Evolutionary conservation across 83 land plant genomes (phyloP).

Genomic region (Picea engelmannii): DNA sequence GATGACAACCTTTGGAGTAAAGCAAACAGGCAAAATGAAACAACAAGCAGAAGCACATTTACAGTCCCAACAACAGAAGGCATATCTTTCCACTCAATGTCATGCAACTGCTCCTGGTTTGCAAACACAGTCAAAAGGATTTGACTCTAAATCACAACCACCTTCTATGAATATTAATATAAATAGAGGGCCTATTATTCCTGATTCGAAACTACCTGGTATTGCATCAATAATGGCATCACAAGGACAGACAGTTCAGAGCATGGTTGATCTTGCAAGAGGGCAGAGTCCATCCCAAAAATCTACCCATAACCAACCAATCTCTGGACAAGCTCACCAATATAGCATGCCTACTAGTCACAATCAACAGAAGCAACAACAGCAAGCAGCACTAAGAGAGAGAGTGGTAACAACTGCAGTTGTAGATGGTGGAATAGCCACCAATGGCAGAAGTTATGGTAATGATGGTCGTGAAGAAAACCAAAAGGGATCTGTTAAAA

Average conservation of each 20-base stretch:
- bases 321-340: constrained; percentile 2
- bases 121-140: not conserved
- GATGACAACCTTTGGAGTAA: not conserved
- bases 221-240: constrained; percentile 2
- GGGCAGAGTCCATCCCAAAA: not conserved
- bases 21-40: not conserved
- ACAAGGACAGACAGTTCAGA: not conserved
- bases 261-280: not conserved
- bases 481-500: not conserved
- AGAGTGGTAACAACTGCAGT: no score
- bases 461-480: not conserved
- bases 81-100: not conserved
- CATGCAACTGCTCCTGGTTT: not conserved
- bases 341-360: not conserved
- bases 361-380: not conserved
- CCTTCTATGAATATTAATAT: not conserved
- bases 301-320: not conserved
- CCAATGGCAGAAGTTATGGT: no score
- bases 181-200: not conserved
- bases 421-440: no score
- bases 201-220: not conserved
- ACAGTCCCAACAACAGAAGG: not conserved
- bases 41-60: not conserved
- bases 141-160: not conserved
- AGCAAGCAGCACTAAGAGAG: no score